phyloP scores from a whole-genome alignment of 148 eudicot genomes.

The Polygonum aviculare region DNA sequence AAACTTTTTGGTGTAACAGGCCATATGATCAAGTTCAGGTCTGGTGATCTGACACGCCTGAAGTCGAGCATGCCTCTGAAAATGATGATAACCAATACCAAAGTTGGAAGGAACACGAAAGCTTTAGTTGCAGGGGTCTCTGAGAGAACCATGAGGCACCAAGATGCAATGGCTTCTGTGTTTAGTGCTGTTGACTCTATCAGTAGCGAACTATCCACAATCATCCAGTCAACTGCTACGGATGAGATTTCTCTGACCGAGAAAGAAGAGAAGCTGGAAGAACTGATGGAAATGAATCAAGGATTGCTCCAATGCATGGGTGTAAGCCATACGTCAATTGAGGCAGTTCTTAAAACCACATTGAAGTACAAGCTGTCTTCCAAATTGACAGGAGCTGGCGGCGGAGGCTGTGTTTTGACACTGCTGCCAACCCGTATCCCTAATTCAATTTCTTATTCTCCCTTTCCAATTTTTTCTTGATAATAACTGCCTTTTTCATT shows the following conservation, averaged over 20 bases:
- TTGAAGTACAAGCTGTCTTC: slow-evolving; percentile 72
- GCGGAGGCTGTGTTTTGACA: slow-evolving; percentile 96
- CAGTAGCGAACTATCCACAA: slow-evolving; percentile 69
- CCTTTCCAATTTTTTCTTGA: not conserved
- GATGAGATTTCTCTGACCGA: slow-evolving; percentile 51
- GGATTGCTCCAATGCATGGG: slow-evolving; percentile 34
- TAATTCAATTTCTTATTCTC: slow-evolving; percentile 4
- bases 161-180: slow-evolving; percentile 64
- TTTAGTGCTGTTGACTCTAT: slow-evolving; percentile 84
- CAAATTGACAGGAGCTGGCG: slow-evolving; percentile 97
- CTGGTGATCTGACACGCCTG: slow-evolving; percentile 69
- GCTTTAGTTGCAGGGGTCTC: slow-evolving; percentile 88
- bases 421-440: slow-evolving; percentile 88
- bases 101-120: slow-evolving; percentile 84
- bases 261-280: slow-evolving; percentile 74
- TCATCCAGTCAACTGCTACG: slow-evolving; percentile 52
- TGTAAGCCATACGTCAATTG: slow-evolving; percentile 10
- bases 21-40: slow-evolving; percentile 77
- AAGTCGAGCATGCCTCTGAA: slow-evolving; percentile 60
- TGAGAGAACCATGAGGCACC: slow-evolving; percentile 64
- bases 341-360: slow-evolving; percentile 49
- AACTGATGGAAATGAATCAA: slow-evolving; percentile 17
- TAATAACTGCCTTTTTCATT: not conserved
- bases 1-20: slow-evolving; percentile 37
- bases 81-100: slow-evolving; percentile 93